Evolutionary conservation across 2,329 filamentous ascomycete species (phyloP).

Genomic region (Colletotrichum orchidophilum): DNA sequence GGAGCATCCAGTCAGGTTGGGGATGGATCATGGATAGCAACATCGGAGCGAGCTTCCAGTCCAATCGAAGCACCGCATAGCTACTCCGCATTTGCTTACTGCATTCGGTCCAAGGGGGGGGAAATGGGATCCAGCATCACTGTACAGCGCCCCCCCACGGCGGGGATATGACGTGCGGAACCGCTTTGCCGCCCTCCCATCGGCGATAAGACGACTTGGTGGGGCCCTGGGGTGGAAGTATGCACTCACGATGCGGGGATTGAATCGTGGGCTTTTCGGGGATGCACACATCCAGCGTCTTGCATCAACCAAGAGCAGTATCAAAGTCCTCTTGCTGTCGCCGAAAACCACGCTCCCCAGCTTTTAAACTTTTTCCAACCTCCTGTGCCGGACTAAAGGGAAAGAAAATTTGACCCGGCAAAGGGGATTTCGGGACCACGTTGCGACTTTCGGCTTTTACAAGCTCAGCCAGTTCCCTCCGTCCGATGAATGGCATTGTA

Average conservation of each 20-base stretch:
- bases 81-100: conserved; percentile 13
- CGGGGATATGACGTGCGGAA: conserved; percentile 27
- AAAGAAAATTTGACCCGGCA: not conserved
- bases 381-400: not conserved
- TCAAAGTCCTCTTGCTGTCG: not conserved
- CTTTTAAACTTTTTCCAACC: not conserved
- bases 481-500: not conserved
- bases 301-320: not conserved
- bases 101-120: not conserved
- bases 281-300: too few species aligned
- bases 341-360: not conserved
- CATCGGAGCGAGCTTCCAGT: not conserved
- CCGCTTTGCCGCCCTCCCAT: not conserved
- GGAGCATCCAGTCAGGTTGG: not conserved
- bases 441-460: not conserved
- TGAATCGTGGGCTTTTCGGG: not conserved
- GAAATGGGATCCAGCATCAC: not conserved
- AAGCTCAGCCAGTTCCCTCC: not conserved
- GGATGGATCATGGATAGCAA: not conserved
- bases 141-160: not conserved
- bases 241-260: conserved; percentile 4
- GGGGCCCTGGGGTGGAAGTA: not conserved
- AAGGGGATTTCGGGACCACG: not conserved
- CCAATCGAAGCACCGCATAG: conserved; percentile 2
- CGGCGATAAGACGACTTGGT: conserved; percentile 17